Base-by-base conservation (phyloP, 2,329 filamentous ascomycete genomes). In the Neofusicoccum laricinum region DNA sequence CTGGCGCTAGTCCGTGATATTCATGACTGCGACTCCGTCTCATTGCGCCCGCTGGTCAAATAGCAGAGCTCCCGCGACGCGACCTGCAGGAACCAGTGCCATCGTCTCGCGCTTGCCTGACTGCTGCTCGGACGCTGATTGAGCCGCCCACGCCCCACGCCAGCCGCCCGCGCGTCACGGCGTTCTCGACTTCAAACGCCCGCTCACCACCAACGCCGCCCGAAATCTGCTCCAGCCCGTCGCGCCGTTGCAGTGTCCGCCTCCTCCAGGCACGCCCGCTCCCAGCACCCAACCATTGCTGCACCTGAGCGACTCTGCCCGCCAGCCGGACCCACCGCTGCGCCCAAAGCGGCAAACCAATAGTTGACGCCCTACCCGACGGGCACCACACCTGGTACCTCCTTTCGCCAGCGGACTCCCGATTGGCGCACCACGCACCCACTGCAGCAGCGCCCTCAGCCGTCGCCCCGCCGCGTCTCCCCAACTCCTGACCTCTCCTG, bases 281-380 rank as follows among this genome's bases (percentile, higher is more conserved):
- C 55, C n/a, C 53, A 32, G 10, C 19, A 38, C 15, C 14, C n/a
- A 17, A 45, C 38, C 53, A 34, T 34, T 36, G 55, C 17, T 36
- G 40, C 30, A 19, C 32, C 43, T 59, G 55, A 46, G 41, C 55
- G 55, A 46, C 55, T 59, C 41, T 46, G 12, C 30, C 25, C 40
- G 46, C 30, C 25, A 21, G 7, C 48, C 48, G 50, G 61, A 55
- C 61, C 61, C 61, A 63, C 61, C 49, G 62, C 21, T 17, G 17
- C 51, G 41, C 62, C 62, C 32, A 64, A 64, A 64, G 50, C 51
- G 62, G 62, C 62, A 64, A 64, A 57, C 61, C 61, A 63, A 63
- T 63, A 63, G 61, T 63, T 25, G 40, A 45, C 38, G 61, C 49
- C 49, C 61, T 63, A 36, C 61, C 49, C 48, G 50, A 51, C 62